A percentile compares a stretch with the other conserved stretches of the same genome.
These are phyloP conservation scores for Alternaria brassicae DNA, from an alignment of 2,329 filamentous ascomycete genomes.

Conservation along the genomic window DNA sequence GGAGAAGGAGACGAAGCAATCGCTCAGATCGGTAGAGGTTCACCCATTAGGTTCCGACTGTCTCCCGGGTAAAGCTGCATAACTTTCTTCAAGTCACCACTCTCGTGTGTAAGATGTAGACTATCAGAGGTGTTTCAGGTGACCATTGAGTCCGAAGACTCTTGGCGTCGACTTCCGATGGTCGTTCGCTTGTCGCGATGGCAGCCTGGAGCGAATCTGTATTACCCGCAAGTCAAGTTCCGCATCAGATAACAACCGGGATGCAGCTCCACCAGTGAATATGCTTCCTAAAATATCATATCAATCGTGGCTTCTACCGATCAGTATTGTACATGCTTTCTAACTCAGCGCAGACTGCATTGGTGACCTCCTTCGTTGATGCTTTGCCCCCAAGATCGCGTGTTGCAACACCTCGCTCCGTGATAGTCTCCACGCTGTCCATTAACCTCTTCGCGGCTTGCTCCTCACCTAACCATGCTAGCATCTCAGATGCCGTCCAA, in stretches of 20 bases:
- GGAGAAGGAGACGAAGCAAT: background rate
- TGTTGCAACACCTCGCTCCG: constrained; percentile 60
- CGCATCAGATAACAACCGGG: background rate
- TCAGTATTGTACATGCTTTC: constrained; percentile 25
- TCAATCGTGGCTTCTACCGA: background rate
- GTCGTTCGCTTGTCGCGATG: background rate
- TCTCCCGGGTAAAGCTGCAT: too few relatives aligned
- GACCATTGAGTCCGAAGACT: background rate
- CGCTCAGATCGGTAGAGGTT: constrained; percentile 1
- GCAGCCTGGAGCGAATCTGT: background rate
- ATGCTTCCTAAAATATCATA: background rate
- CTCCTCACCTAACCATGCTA: constrained; percentile 64
- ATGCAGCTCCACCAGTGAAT: background rate
- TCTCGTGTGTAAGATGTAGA: too few relatives aligned
- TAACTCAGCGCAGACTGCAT: constrained; percentile 53
- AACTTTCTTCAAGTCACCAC: background rate
- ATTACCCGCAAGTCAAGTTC: background rate
- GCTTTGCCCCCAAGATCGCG: constrained; percentile 61
- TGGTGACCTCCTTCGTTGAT: constrained; percentile 53
- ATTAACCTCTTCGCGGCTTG: constrained; percentile 60
- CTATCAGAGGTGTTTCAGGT: background rate
- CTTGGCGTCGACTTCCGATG: background rate
- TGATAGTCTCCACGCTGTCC: constrained; percentile 62
- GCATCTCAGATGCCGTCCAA: constrained; percentile 66
- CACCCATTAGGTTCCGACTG: background rate